A percentile compares a stretch with the other conserved stretches of the same genome.
Evolutionary conservation across 257 asterid species (phyloP).

Genomic region (Ehretia macrophylla): DNA sequence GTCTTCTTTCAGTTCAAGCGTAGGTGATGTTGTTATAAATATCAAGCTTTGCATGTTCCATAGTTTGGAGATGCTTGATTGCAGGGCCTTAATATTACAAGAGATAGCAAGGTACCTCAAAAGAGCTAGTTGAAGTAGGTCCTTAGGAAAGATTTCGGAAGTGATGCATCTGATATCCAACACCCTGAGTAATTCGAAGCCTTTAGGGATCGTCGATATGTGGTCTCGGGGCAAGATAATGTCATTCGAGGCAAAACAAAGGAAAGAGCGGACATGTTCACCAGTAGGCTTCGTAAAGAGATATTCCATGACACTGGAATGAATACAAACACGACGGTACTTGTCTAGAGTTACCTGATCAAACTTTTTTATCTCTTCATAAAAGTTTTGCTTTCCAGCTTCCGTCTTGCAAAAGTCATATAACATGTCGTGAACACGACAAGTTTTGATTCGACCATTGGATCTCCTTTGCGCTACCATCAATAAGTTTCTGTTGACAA

Average conservation of each 20-base stretch:
- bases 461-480: too few relatives aligned
- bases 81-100: slow-evolving; percentile 11
- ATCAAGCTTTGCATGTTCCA: slow-evolving; percentile 23
- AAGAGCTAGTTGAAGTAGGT: slow-evolving; percentile 13
- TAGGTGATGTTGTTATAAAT: slow-evolving; percentile 4
- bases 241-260: slow-evolving; percentile 27
- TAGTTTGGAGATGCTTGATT: slow-evolving; percentile 12
- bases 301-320: too few relatives aligned
- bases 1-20: too few relatives aligned
- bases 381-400: slow-evolving; percentile 31
- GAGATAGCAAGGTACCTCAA: too few relatives aligned
- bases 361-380: slow-evolving; percentile 28
- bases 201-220: slow-evolving; percentile 18
- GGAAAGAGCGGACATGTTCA: slow-evolving; percentile 32
- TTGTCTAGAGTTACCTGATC: slow-evolving; percentile 9
- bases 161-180: slow-evolving; percentile 21
- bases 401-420: slow-evolving; percentile 19
- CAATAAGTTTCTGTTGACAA: too few relatives aligned
- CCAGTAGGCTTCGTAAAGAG: slow-evolving; percentile 8
- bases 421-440: too few relatives aligned
- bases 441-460: too few relatives aligned
- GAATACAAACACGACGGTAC: too few relatives aligned
- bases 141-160: slow-evolving; percentile 19
- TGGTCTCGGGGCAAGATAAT: too few relatives aligned
- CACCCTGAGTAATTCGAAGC: slow-evolving; percentile 29